Evolutionary conservation across 345 rosid species (phyloP), one percentile per base, ranked within the genome.

Genomic region (Gossypium thurberi): DNA sequence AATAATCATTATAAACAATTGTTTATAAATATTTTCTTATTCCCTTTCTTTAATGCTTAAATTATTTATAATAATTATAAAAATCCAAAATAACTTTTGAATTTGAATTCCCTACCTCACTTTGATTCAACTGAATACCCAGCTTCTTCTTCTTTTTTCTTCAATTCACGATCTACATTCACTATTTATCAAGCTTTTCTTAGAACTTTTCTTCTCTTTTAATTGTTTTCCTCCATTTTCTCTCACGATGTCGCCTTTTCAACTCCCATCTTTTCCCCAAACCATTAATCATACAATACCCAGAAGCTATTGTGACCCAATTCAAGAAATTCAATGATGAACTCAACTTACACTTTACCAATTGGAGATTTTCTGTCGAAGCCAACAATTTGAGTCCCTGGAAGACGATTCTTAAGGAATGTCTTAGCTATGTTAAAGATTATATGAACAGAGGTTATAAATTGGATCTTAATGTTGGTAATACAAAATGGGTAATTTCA

Each of bases 361-460:
- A 94, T 83, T 92, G 98, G 98, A 89, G 98, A 71, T 86, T 90
- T 70, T 82, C 91, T 7, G 96, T 76, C 71, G 96, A 94, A 82
- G 85, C 93, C 13, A 90, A 90, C 76, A 92, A 92, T 76, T 79
- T 89, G 69, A 80, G 79, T 40, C 98, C 95, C 3, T 94, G 94
- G 98, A 85, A 81, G 78, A 84, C 84, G 13, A 79, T 92, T 60
- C 96, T 96, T 1, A 75, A 9, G 63, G 92, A 92, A 68, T 94
- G 98, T 57, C 80, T 69, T 40, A 89, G 77, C 21, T 94, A 90
- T 63, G 97, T 94, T 17, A 84, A 77, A 75, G 87, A 81, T 21
- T 94, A 94, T 74, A 51, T 90, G 65, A 75, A 43, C 74, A 97
- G 78, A 53, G 92, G 85, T 2, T 92, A 92, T 80, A 63, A 47